These are phyloP conservation scores for Umbelopsis sp. DNA, from an alignment of 192 early-diverging fungal species.

Conservation along the genomic window DNA sequence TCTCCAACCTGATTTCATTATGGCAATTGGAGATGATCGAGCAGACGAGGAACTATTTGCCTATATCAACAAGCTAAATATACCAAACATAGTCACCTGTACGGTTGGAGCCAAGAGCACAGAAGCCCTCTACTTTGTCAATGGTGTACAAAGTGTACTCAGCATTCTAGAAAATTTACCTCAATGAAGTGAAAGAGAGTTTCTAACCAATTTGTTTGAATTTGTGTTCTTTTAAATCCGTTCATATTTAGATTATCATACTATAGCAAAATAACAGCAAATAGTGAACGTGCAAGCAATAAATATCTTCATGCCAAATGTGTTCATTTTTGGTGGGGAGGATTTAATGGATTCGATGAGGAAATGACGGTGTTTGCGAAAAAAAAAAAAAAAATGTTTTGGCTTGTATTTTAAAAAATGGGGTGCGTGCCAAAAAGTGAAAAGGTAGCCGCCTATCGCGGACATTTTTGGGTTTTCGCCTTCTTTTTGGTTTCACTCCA, in stretches of 20 bases:
- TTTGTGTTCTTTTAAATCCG: not conserved
- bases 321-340: no score
- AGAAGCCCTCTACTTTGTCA: constrained; percentile 55
- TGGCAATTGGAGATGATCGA: constrained; percentile 76
- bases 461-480: not conserved
- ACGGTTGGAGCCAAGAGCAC: constrained; percentile 57
- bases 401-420: not conserved
- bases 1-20: constrained; percentile 68
- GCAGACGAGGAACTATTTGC: constrained; percentile 84
- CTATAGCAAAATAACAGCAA: no score
- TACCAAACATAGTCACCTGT: constrained; percentile 47
- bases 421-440: not conserved
- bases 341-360: no score
- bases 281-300: not conserved
- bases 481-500: not conserved
- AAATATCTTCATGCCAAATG: not conserved
- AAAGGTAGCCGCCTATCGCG: no score
- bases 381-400: no score
- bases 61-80: constrained; percentile 52
- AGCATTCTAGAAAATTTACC: constrained; percentile 24
- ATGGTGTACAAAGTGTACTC: constrained; percentile 40
- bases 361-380: no score
- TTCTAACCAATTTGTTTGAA: not conserved
- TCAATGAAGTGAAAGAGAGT: not conserved
- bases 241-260: not conserved